Conservation (phyloP, 352 stramenopile species). For the Blastocystis sp. region DNA sequence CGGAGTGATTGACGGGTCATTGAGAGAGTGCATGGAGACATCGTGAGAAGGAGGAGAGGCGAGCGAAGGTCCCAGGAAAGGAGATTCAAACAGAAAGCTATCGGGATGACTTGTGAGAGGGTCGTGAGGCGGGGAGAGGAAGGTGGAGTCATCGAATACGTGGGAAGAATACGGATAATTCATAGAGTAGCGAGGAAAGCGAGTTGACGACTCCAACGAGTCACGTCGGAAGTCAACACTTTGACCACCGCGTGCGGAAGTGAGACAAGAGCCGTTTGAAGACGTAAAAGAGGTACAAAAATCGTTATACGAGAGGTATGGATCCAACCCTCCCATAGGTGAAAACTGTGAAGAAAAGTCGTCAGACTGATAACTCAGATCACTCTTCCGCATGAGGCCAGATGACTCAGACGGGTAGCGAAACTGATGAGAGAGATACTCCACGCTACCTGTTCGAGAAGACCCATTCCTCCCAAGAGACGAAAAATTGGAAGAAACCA, state of each 20-base stretch:
- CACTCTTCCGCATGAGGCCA: neutral
- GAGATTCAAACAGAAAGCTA: constrained; percentile 11
- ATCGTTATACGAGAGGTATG: neutral
- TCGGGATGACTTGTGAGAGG: neutral
- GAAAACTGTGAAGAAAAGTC: neutral
- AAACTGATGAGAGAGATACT: neutral
- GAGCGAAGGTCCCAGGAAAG: neutral
- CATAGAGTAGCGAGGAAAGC: neutral
- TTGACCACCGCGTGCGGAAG: neutral
- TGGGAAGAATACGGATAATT: neutral
- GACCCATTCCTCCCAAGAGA: neutral
- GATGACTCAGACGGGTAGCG: neutral
- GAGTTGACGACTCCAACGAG: neutral
- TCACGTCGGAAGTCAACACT: neutral
- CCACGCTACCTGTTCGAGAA: neutral
- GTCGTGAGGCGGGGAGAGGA: neutral
- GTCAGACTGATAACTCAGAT: neutral
- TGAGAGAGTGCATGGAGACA: neutral
- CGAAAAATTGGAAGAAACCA: neutral
- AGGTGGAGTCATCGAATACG: neutral
- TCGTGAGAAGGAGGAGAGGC: neutral
- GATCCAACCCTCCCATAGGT: neutral
- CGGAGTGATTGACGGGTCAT: neutral
- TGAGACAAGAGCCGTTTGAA: neutral
- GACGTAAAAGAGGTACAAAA: neutral